Evolutionary conservation across 192 early-diverging fungal species (phyloP), one percentile per base, ranked within the genome.

Genomic region (Gorgonomyces haynaldii): DNA sequence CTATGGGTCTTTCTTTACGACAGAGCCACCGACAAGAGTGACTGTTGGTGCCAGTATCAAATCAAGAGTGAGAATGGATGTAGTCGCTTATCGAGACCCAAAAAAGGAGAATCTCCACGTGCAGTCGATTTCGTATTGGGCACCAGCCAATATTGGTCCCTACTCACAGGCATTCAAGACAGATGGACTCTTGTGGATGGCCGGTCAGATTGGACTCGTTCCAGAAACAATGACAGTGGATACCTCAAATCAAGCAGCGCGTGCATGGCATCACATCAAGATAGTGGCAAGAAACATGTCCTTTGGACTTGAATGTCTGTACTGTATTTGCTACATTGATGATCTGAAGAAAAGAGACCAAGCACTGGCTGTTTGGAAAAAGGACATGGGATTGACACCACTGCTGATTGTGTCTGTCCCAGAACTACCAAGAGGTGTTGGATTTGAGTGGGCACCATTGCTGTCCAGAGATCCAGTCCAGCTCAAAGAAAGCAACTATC

Each of bases 41-140:
- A 22, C 7, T 36, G 16, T 29, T 24, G 13, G 19, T 19, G 23
- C 37, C 6, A 43, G 53, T 49, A 0, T 28, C 51, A n/a, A 58
- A 54, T n/a, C n/a, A n/a, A n/a, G n/a, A n/a, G 57, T 87, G 12
- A 81, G 85, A 46, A 78, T 86, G 23, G 85, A 81, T 55, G 63
- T 72, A 13, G 46, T 71, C 0, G 81, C 80, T 6, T 69, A 46
- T 12, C 27, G 31, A 1, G 43, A 48, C 4, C 29, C 16, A 1
- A 44, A 43, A 25, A 68, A 66, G 38, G 57, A 76, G 17, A 76
- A 74, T 0, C 61, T 89, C 62, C 86, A 89, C 66, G 85, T 89
- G 7, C 86, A 89, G 54, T 73, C 83, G 16, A 69, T 89, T 8
- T 89, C 86, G 10, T 89, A 89, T 56, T 89, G 86, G 86, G 86